Percentiles rank a stretch among this genome's conserved stretches.
These are phyloP conservation scores for Chaetomium fimeti DNA, from an alignment of 495 filamentous ascomycete genomes.

Conservation along the genomic window DNA sequence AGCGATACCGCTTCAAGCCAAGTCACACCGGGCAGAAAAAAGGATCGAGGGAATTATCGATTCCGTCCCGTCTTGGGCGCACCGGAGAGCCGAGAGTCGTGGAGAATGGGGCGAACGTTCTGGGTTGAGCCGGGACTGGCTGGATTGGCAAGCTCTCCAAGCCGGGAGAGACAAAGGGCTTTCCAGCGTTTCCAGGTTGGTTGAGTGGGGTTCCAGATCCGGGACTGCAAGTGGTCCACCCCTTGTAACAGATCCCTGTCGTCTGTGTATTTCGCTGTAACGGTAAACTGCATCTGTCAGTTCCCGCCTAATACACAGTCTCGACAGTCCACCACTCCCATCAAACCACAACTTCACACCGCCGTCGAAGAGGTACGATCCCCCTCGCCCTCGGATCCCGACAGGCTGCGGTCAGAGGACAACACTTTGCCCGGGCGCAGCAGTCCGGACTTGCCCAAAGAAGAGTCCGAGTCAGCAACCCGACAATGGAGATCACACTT, in stretches of 20 bases:
- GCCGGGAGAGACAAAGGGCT: neutral
- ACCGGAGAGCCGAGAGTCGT: slow-evolving; percentile 9
- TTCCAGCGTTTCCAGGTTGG: neutral
- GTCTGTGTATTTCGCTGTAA: neutral
- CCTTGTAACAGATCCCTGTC: neutral
- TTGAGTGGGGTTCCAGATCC: neutral
- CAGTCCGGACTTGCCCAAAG: neutral
- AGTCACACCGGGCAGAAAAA: neutral
- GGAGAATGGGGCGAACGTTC: neutral
- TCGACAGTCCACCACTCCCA: no score
- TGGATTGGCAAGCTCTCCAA: neutral
- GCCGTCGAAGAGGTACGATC: neutral
- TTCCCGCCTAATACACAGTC: neutral
- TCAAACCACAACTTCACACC: slow-evolving; percentile 1
- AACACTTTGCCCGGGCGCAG: slow-evolving; percentile 4
- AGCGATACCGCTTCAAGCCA: neutral
- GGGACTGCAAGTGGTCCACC: no score
- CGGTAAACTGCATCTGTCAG: neutral
- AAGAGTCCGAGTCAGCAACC: neutral
- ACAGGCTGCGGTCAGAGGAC: neutral
- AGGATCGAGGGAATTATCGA: neutral
- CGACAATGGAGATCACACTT: neutral
- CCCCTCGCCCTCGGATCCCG: no score
- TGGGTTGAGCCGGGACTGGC: neutral
- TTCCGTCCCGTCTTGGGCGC: slow-evolving; percentile 6